Evolutionary conservation across 176 grass and related monocot genomes (phyloP).

Genomic region (Oropetium thomaeum): DNA sequence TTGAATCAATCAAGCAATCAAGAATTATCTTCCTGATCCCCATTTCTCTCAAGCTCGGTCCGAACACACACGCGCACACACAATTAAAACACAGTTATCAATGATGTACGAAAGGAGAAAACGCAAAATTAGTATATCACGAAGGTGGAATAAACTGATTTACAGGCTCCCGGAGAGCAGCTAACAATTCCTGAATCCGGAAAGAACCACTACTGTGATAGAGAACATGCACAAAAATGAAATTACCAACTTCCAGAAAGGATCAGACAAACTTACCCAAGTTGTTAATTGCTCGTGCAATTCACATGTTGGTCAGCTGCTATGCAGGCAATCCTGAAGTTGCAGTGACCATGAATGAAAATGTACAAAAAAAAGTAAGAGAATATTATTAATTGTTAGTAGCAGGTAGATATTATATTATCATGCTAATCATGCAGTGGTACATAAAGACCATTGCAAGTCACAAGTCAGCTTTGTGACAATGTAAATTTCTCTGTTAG

Average conservation of each 20-base stretch:
- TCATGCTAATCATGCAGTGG: not conserved
- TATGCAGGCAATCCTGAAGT: not conserved
- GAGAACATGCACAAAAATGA: no score
- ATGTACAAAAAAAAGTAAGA: not conserved
- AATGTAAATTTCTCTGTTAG: not conserved
- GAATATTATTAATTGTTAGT: not conserved
- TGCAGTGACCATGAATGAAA: constrained; percentile 2
- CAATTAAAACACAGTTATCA: not conserved
- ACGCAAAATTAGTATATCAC: not conserved
- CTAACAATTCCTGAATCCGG: not conserved
- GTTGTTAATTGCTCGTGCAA: not conserved
- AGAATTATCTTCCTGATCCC: no score
- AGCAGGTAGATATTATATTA: not conserved
- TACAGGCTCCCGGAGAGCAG: not conserved
- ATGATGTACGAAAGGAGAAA: not conserved
- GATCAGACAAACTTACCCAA: constrained; percentile 6
- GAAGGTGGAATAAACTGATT: not conserved
- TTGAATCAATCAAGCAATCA: no score
- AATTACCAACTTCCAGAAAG: not conserved
- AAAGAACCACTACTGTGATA: not conserved
- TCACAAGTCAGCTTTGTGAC: not conserved
- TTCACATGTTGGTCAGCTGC: constrained; percentile 5
- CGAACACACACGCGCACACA: no score
- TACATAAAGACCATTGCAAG: not conserved
- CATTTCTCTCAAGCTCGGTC: no score